These are phyloP conservation scores for Suillus subaureus DNA, from an alignment of 768 basidiomycete species.

Conservation along the genomic window DNA sequence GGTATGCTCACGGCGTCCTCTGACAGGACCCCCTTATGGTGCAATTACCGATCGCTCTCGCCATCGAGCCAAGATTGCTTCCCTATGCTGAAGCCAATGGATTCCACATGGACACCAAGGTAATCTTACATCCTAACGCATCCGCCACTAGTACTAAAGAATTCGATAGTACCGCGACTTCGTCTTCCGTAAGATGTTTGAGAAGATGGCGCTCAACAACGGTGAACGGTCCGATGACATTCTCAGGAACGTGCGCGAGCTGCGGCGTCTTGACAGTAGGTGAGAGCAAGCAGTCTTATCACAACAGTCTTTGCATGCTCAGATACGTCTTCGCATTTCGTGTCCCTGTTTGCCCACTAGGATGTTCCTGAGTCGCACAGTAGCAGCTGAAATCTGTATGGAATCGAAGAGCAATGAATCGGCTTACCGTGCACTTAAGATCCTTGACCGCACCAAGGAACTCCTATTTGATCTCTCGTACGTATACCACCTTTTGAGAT, in stretches of 20 bases:
- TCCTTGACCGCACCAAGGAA: slow-evolving; percentile 62
- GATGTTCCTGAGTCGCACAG: slow-evolving; percentile 82
- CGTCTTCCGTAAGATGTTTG: slow-evolving; percentile 87
- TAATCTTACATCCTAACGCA: slow-evolving; percentile 26
- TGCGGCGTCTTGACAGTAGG: slow-evolving; percentile 71
- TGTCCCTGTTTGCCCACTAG: slow-evolving; percentile 35
- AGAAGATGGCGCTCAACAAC: slow-evolving; percentile 49
- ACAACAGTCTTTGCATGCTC: slow-evolving; percentile 5
- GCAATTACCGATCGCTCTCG: slow-evolving; percentile 74
- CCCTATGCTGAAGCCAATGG: slow-evolving; percentile 74
- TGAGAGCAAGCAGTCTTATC: slow-evolving; percentile 34
- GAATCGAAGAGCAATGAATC: slow-evolving; percentile 72
- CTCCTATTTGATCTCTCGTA: slow-evolving; percentile 72
- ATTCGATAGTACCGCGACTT: slow-evolving; percentile 71
- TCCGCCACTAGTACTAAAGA: slow-evolving; percentile 9
- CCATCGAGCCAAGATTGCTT: slow-evolving; percentile 74
- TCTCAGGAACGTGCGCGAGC: slow-evolving; percentile 67
- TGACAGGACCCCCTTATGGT: slow-evolving; percentile 74
- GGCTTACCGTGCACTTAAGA: slow-evolving; percentile 69
- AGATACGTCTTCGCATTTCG: slow-evolving; percentile 5
- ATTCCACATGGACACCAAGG: slow-evolving; percentile 79
- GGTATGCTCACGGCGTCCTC: slow-evolving; percentile 13
- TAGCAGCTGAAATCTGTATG: slow-evolving; percentile 85
- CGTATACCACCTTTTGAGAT: slow-evolving; percentile 23
- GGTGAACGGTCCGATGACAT: slow-evolving; percentile 65